Percentiles rank a stretch among this genome's conserved stretches.
phyloP scores from a whole-genome alignment of 129 eudicot species.

The Flaveria trinervia region DNA sequence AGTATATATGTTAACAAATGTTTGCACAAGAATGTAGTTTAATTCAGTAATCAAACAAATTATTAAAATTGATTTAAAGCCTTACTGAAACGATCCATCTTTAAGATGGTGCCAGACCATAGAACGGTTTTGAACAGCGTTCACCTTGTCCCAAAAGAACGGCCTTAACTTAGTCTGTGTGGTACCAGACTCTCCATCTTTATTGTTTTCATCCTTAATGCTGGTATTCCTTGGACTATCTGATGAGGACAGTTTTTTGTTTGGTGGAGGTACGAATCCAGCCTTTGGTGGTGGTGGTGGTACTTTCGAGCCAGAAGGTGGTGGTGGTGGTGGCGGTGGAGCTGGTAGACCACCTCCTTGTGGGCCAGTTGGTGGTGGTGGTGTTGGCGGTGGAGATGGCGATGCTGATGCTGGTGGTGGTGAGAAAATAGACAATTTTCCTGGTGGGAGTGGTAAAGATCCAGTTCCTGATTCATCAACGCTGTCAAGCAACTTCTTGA shows the following conservation, averaged over 20 bases:
- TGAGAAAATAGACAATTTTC: constrained; percentile 19
- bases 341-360: not conserved
- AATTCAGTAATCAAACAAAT: not conserved
- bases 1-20: constrained; percentile 9
- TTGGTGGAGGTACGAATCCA: constrained; percentile 48
- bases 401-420: not conserved
- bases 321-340: constrained; percentile 29
- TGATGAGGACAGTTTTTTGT: constrained; percentile 38
- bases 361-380: constrained; percentile 3
- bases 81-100: constrained; percentile 86
- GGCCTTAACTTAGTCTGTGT: constrained; percentile 67
- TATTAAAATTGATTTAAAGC: not conserved
- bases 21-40: not conserved
- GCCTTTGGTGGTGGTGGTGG: constrained; percentile 72
- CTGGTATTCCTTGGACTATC: constrained; percentile 35
- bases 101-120: constrained; percentile 93
- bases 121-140: constrained; percentile 64
- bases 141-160: constrained; percentile 89
- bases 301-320: constrained; percentile 44
- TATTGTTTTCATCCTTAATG: constrained; percentile 22
- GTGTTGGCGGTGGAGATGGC: constrained; percentile 15
- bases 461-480: constrained; percentile 11
- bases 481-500: constrained; percentile 16
- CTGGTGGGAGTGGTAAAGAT: constrained; percentile 34
- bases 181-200: constrained; percentile 39